phyloP scores from a whole-genome alignment of 441 rosid genomes.

The Populus hybrid region DNA sequence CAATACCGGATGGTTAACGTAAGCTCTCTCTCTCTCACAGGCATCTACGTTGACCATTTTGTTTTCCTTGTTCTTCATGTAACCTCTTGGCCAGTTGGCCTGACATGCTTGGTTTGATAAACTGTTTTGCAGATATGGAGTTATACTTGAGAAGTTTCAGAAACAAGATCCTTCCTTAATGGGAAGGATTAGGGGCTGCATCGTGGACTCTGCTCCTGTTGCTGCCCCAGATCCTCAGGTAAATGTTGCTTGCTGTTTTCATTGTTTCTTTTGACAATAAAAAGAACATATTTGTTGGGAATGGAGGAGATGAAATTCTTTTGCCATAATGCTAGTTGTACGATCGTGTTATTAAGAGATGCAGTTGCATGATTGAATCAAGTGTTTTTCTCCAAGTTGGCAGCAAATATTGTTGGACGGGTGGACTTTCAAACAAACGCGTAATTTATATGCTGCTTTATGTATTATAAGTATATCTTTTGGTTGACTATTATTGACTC shows the following conservation, averaged over 20 bases:
- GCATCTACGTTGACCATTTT: not conserved
- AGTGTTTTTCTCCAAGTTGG: not conserved
- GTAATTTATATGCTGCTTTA: not conserved
- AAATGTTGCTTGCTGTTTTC: conserved; percentile 22
- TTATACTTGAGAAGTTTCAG: conserved; percentile 79
- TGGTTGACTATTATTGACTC: no score
- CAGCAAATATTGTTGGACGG: not conserved
- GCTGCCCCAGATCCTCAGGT: conserved; percentile 95
- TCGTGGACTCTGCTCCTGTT: conserved; percentile 97
- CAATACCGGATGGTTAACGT: conserved; percentile 97
- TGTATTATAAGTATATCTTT: not conserved
- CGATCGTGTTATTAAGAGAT: not conserved
- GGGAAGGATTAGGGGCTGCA: conserved; percentile 76
- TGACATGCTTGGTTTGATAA: conserved; percentile 7
- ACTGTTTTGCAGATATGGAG: conserved; percentile 69
- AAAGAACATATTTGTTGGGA: not conserved
- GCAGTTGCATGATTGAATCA: not conserved
- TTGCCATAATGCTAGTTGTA: not conserved
- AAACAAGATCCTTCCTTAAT: conserved; percentile 62
- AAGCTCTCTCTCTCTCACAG: conserved; percentile 24
- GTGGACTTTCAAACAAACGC: not conserved
- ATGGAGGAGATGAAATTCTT: not conserved
- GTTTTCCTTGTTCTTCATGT: not conserved
- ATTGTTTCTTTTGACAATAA: conserved; percentile 2
- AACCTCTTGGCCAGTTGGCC: not conserved